Conservation (phyloP, 106 monocot species). For the Chionographis japonica region DNA sequence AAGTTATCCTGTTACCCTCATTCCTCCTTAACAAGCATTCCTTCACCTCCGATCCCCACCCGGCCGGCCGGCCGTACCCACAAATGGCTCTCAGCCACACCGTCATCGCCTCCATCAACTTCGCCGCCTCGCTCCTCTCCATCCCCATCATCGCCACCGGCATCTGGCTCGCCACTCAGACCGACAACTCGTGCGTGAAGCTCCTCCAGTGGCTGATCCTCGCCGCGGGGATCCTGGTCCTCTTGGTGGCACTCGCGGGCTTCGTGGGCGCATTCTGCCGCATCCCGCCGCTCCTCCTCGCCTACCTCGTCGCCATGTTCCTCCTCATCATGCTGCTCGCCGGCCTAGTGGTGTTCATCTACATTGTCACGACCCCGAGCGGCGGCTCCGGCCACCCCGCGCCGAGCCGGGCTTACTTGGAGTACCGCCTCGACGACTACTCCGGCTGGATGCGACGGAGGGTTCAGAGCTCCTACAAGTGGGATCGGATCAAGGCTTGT, state of each 20-base stretch:
- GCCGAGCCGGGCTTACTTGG: slow-evolving; percentile 51
- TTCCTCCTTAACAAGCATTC: not conserved
- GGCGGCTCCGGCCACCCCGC: slow-evolving; percentile 24
- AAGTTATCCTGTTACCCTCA: no score
- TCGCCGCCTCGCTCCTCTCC: slow-evolving; percentile 58
- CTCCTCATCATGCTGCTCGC: slow-evolving; percentile 30
- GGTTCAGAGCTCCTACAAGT: slow-evolving; percentile 37
- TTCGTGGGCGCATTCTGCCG: slow-evolving; percentile 70
- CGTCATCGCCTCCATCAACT: slow-evolving; percentile 57
- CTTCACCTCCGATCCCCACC: no score
- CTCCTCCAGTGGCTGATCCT: slow-evolving; percentile 78
- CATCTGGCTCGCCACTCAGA: slow-evolving; percentile 63
- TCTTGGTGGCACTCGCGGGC: slow-evolving; percentile 41
- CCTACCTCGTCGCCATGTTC: slow-evolving; percentile 54
- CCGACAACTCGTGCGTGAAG: slow-evolving; percentile 61
- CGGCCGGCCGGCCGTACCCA: no score
- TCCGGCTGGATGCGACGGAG: slow-evolving; percentile 56
- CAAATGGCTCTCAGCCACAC: slow-evolving; percentile 53
- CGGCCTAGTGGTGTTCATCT: slow-evolving; percentile 30
- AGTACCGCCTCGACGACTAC: slow-evolving; percentile 69
- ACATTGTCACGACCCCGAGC: slow-evolving; percentile 7
- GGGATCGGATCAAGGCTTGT: slow-evolving; percentile 57
- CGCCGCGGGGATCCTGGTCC: slow-evolving; percentile 19
- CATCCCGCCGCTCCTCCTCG: slow-evolving; percentile 38
- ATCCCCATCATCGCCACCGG: slow-evolving; percentile 75